Evolutionary conservation across 306 rosid species (phyloP).

Genomic region (Glycine soja): DNA sequence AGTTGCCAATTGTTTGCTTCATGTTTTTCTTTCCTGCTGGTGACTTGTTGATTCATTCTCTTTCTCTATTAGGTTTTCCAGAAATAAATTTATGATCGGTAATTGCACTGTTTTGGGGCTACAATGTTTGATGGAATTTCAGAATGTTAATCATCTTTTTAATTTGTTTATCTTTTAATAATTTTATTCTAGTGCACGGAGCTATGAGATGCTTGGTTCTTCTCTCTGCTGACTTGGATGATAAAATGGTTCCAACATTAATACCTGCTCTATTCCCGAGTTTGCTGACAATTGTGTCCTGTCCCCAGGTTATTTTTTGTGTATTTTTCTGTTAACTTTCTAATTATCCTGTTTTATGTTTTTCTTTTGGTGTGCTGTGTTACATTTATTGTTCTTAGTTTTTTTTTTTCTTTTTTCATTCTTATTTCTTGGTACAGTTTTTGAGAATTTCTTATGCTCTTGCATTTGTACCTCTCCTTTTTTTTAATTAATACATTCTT

Average conservation of each 20-base stretch:
- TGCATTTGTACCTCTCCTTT: neutral
- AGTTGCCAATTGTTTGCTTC: constrained; percentile 31
- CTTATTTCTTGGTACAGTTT: neutral
- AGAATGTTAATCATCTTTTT: constrained; percentile 40
- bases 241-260: constrained; percentile 76
- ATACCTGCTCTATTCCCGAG: constrained; percentile 84
- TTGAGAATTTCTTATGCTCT: neutral
- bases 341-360: constrained; percentile 16
- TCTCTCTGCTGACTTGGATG: constrained; percentile 89
- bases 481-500: no score
- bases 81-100: constrained; percentile 23
- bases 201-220: constrained; percentile 94
- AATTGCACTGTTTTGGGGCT: constrained; percentile 28
- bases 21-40: constrained; percentile 23
- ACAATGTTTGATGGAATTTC: constrained; percentile 30
- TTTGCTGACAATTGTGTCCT: constrained; percentile 80
- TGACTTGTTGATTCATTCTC: constrained; percentile 26
- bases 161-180: constrained; percentile 13
- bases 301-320: constrained; percentile 70
- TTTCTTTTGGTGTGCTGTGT: neutral
- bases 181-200: constrained; percentile 75
- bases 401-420: neutral
- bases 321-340: constrained; percentile 33
- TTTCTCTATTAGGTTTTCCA: constrained; percentile 24
- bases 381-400: neutral